phyloP scores from a whole-genome alignment of 1,284 basidiomycete species.

The Flammula alnicola region DNA sequence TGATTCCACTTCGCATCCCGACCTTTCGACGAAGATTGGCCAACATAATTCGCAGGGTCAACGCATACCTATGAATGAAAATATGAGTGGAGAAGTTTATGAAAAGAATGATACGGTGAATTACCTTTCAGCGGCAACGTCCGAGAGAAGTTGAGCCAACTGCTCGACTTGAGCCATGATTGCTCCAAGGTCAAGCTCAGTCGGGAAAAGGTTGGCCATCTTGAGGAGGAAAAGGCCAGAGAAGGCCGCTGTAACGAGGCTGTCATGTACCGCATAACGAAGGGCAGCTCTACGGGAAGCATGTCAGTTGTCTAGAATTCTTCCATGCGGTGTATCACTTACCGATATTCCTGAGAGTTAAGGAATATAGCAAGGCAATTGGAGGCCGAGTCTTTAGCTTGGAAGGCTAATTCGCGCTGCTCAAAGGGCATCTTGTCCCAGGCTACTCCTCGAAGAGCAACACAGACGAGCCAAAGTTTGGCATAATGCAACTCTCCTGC shows the following conservation, averaged over 20 bases:
- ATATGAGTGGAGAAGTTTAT: conserved; percentile 1
- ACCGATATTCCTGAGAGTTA: conserved; percentile 79
- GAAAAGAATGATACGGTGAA: neutral
- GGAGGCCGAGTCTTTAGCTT: conserved; percentile 90
- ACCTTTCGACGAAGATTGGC: conserved; percentile 87
- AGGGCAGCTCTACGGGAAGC: conserved; percentile 63
- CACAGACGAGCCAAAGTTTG: conserved; percentile 92
- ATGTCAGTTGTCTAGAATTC: neutral
- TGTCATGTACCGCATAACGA: conserved; percentile 91
- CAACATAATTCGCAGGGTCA: conserved; percentile 90
- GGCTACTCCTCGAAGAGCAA: conserved; percentile 86
- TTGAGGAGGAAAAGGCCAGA: conserved; percentile 92
- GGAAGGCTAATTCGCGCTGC: conserved; percentile 91
- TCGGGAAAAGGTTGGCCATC: conserved; percentile 86
- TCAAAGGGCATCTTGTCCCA: conserved; percentile 97
- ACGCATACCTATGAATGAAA: conserved; percentile 66
- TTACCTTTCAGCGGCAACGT: conserved; percentile 85
- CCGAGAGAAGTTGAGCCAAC: conserved; percentile 79
- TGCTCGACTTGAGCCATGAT: conserved; percentile 85
- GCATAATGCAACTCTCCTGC: conserved; percentile 89
- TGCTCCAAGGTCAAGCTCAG: conserved; percentile 74
- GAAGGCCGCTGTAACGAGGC: conserved; percentile 89
- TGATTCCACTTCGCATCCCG: conserved; percentile 63
- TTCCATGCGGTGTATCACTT: conserved; percentile 21
- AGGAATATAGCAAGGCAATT: conserved; percentile 84